Evolutionary conservation across 2,329 filamentous ascomycete genomes (phyloP).

Genomic region (Elsinoe batatas): DNA sequence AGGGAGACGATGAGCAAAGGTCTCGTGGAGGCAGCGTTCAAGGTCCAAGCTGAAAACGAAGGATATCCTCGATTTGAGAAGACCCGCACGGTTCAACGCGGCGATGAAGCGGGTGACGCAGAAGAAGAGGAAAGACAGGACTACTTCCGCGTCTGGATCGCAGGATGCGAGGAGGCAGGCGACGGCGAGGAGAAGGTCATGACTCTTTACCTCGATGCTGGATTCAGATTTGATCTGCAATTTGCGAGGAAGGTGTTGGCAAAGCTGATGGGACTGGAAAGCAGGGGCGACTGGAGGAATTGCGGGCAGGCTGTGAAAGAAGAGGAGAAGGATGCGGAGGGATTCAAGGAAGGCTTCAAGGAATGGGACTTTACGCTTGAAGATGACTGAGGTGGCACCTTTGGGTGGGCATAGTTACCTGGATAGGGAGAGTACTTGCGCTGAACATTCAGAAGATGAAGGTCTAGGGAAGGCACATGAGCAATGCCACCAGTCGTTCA

Average conservation of each 20-base stretch:
- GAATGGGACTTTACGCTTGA: slow-evolving; percentile 70
- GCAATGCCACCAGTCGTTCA: too few species aligned
- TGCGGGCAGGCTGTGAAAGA: slow-evolving; percentile 68
- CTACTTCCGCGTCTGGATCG: slow-evolving; percentile 28
- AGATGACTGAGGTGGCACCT: slow-evolving; percentile 2
- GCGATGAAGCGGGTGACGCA: slow-evolving; percentile 20
- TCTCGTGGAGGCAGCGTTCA: slow-evolving; percentile 79
- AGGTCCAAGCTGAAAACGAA: slow-evolving; percentile 73
- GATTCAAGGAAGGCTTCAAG: slow-evolving; percentile 74
- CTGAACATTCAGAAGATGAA: too few species aligned
- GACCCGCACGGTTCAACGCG: neutral
- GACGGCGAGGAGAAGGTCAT: slow-evolving; percentile 56
- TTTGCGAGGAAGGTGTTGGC: slow-evolving; percentile 82
- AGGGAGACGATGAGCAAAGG: slow-evolving; percentile 57
- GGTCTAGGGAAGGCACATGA: too few species aligned
- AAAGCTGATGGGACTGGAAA: slow-evolving; percentile 72
- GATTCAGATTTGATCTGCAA: slow-evolving; percentile 76
- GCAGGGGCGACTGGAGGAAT: slow-evolving; percentile 74
- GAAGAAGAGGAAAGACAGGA: slow-evolving; percentile 27
- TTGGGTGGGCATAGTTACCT: neutral
- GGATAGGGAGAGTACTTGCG: neutral
- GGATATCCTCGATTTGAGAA: slow-evolving; percentile 44
- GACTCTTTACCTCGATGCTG: slow-evolving; percentile 61
- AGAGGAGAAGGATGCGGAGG: slow-evolving; percentile 66
- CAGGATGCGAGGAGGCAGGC: slow-evolving; percentile 27